Base-by-base conservation (phyloP, 768 basidiomycete species). In the Lyophyllum atratum region DNA sequence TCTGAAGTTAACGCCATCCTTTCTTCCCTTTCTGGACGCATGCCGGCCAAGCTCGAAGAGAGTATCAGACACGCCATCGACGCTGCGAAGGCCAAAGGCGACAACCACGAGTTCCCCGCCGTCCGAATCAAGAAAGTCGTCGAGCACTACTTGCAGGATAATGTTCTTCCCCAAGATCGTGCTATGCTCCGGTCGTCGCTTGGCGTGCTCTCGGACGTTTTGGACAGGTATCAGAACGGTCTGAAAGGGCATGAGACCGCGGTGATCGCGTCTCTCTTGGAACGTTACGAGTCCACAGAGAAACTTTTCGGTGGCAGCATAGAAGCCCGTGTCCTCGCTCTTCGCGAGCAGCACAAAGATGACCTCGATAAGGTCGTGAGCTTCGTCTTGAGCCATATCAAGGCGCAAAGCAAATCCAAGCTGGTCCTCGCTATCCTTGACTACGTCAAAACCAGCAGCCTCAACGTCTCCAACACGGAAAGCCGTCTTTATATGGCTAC, bases 331-430 rank as follows among this genome's bases (percentile, higher is more conserved):
- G 89, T 98, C 49, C 80, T 98, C 56, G 83, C 87, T 49, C 84
- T 99, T 39, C 85, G 97, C 53, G 97, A 98, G 50, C 88, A 94
- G 64, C 73, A 95, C 80, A 96, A 95, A 76, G 93, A 95, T 59
- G 82, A 94, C 63, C 85, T 97, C 34, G 95, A 98, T 72, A 86
- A 87, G 56, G 97, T 92, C 31, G 87, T 90, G 45, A 81, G 81
- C 45, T 77, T 95, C 28, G 93, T 98, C 17, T 82, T 98, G 50
- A 96, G 95, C 56, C 97, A 99, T 73, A 93, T 94, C 78, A 96
- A 95, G 74, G 94, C 93, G 8, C 89, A 91, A 61, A 86, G 89
- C 75, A 98, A 98, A 78, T 86, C 87, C 62, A 94, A 92, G 69
- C 81, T 98, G 49, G 82, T 97, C 43, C 80, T 96, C 47, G 82